These are phyloP conservation scores for Allantophomopsis cytisporea DNA, from an alignment of 2,329 filamentous ascomycete genomes.

Conservation along the genomic window DNA sequence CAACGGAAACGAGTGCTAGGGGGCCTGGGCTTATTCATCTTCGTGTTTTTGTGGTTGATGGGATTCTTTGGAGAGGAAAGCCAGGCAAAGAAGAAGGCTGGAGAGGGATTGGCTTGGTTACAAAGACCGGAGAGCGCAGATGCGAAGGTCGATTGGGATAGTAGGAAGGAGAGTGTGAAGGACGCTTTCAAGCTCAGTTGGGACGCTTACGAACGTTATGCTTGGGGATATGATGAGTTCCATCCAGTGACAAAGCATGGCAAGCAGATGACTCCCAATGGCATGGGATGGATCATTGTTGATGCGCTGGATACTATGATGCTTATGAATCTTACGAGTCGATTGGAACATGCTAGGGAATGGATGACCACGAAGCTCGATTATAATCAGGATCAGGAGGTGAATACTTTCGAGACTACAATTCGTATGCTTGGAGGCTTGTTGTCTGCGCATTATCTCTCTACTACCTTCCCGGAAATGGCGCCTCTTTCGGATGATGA, in stretches of 20 bases:
- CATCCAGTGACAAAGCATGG: slow-evolving; percentile 70
- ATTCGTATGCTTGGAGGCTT: slow-evolving; percentile 95
- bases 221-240: slow-evolving; percentile 88
- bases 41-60: slow-evolving; percentile 51
- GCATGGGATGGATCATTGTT: slow-evolving; percentile 96
- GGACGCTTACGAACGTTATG: slow-evolving; percentile 84
- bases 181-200: slow-evolving; percentile 87
- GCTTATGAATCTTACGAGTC: slow-evolving; percentile 89
- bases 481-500: slow-evolving; percentile 63
- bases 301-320: slow-evolving; percentile 95
- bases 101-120: slow-evolving; percentile 43
- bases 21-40: slow-evolving; percentile 34
- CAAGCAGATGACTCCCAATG: slow-evolving; percentile 72
- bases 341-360: slow-evolving; percentile 70
- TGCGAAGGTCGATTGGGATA: slow-evolving; percentile 54
- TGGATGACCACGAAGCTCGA: slow-evolving; percentile 75
- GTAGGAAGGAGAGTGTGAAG: slow-evolving; percentile 66
- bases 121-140: slow-evolving; percentile 29
- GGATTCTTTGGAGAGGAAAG: slow-evolving; percentile 37
- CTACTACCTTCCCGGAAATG: slow-evolving; percentile 66
- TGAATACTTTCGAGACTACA: slow-evolving; percentile 95
- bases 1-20: slow-evolving; percentile 48
- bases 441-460: slow-evolving; percentile 89
- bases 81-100: slow-evolving; percentile 17
- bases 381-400: slow-evolving; percentile 88